Conservation (phyloP, 192 early-diverging fungal genomes). For the Coemansia sp. region DNA sequence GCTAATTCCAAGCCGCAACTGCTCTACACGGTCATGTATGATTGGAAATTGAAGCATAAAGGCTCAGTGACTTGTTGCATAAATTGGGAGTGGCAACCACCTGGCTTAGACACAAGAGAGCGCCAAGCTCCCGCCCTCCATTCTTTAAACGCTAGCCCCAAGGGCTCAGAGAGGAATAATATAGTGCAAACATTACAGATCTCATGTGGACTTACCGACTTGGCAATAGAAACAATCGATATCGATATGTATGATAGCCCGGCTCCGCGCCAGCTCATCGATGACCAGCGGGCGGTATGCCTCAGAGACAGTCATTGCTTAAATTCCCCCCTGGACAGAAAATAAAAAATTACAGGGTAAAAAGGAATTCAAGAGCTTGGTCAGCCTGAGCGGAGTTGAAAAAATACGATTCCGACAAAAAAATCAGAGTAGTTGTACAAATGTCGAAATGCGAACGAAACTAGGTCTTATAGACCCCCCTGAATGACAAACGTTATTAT, state of each 20-base stretch:
- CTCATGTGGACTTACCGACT: slow-evolving; percentile 64
- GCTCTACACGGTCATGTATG: slow-evolving; percentile 57
- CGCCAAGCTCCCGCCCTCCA: not conserved
- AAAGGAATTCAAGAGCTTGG: not conserved
- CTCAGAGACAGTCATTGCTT: slow-evolving; percentile 22
- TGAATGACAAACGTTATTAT: not conserved
- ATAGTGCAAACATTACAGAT: not conserved
- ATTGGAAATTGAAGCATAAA: slow-evolving; percentile 8
- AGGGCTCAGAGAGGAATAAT: not conserved
- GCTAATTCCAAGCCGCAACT: slow-evolving; percentile 71
- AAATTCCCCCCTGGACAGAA: not conserved
- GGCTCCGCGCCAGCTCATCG: slow-evolving; percentile 50
- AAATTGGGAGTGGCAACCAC: not conserved
- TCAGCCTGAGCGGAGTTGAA: not conserved
- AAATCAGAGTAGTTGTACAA: not conserved
- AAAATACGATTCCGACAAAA: not conserved
- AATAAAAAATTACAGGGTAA: not conserved
- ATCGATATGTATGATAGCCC: slow-evolving; percentile 63
- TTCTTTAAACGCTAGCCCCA: not conserved
- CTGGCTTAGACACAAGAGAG: not conserved
- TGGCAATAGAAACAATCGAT: slow-evolving; percentile 79
- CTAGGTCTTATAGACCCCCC: not conserved
- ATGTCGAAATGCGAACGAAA: not conserved
- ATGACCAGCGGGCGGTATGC: slow-evolving; percentile 21
- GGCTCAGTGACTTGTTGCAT: not conserved